Evolutionary conservation across 345 rosid species (phyloP), one percentile per base, ranked within the genome.

Genomic region (Anastatica hierochuntica): DNA sequence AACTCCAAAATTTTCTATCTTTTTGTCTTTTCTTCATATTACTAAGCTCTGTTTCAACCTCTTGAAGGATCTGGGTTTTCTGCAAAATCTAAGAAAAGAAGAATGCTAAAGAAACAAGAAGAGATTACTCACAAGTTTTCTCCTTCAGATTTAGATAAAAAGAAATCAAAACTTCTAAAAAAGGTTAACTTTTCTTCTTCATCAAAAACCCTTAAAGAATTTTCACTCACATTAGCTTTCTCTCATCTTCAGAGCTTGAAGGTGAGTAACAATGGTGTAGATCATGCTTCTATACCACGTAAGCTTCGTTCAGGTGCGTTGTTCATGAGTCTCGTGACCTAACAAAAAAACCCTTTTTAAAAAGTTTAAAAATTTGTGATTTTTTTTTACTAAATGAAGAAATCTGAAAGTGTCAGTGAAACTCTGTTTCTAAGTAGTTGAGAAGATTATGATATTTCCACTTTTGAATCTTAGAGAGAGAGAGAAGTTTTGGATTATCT

Each of bases 251-350:
- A 82, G 88, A 57, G 63, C 56, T 62, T 71, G 48, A 67, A 77
- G 55, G 83, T 72, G 62, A 24, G 9, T 29, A 66, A 53, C 62
- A 72, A 72, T 54, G 82, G 76, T 48, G 87, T 78, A 54, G 77
- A 64, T 72, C 88, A 79, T 70, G 78, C 94, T 69, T 72, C 90
- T 58, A 79, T 90, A 59, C 97, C 97, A 15, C 76, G 97, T 59
- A 90, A 82, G 85, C 82, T 86, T 64, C 97, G 97, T 47, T 86
- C 97, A 76, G 95, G 97, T 90, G 68, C 60, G 76, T 64, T 26
- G 10, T 54, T 73, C 65, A 56, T 60, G 62, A 64, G 62, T 31
- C 36, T 27, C 8, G 31, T 60, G 61, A 64, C 66, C 14, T 36
- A 49, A 37, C 38, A 19, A 54, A 12, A 41, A 8, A 35, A n/a